Evolutionary conservation across 768 basidiomycete genomes (phyloP), one percentile per base, ranked within the genome.

Genomic region (Hemileccinum impolitum): DNA sequence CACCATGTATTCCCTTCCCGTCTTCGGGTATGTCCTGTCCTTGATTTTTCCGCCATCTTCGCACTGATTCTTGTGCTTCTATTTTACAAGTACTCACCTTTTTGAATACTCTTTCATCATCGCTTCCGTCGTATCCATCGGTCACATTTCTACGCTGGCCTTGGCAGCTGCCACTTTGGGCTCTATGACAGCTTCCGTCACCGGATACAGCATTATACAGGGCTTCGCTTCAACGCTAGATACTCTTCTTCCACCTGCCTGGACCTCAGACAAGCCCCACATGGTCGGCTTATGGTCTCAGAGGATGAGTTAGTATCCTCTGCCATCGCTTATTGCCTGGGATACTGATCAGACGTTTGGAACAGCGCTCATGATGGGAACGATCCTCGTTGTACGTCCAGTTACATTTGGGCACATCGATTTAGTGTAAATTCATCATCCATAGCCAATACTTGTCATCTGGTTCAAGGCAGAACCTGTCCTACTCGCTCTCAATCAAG

Each of bases 221-320:
- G 92, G 92, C 17, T 81, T 95, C 47, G 73, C 81, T 8, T 89
- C 87, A 42, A 84, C 91, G 0, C 80, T 99, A 17, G 96, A 99
- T 65, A 94, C 94, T 0, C 78, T 99, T 59, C 81, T 97, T 9
- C 95, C 96, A 1, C 82, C 90, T 34, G 94, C 95, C 14, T 99
- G 90, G 94, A 94, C 96, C 0, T 93, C 92, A 3, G 63, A 83
- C 1, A 82, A 85, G 26, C 95, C 94, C 0, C 71, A 85, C 14
- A 75, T 91, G 11, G 90, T 97, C 11, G 94, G 94, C 7, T 75
- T 95, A 8, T 95, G 94, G 94, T 69, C 87, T 9, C 92, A 94
- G 65, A 75, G 94, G 54, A 93, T 91, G 88, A 72, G 87, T 87
- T 55, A 39, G 84, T 73, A 46, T 34, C 18, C 14, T 14, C 17